A percentile compares a stretch with the other conserved stretches of the same genome.
Conservation (phyloP, 331 rosid species). For the Rhamnella rubrinervis region DNA sequence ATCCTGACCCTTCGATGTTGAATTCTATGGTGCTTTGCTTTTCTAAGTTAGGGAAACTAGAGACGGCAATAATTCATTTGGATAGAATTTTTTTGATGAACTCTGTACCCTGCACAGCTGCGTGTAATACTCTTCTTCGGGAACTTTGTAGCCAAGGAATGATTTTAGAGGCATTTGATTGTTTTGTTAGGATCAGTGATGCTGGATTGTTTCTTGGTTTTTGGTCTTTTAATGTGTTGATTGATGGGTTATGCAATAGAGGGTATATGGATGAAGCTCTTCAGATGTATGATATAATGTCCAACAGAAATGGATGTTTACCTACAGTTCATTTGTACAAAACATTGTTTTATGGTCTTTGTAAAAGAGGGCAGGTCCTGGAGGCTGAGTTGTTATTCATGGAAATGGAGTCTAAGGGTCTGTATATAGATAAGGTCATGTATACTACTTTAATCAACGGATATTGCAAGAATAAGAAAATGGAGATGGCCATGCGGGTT, state of each 20-base stretch:
- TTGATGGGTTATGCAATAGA: slow-evolving; percentile 37
- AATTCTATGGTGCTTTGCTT: slow-evolving; percentile 41
- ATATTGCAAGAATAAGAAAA: slow-evolving; percentile 38
- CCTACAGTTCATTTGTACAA: slow-evolving; percentile 41
- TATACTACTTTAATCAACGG: slow-evolving; percentile 39
- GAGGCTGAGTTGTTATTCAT: slow-evolving; percentile 36
- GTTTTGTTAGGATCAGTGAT: slow-evolving; percentile 23
- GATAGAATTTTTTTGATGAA: slow-evolving; percentile 23
- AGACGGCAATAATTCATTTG: slow-evolving; percentile 33
- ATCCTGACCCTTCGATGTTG: slow-evolving; percentile 24
- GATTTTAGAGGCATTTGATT: slow-evolving; percentile 36
- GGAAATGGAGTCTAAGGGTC: slow-evolving; percentile 41
- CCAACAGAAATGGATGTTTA: background rate
- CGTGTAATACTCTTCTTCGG: slow-evolving; percentile 27
- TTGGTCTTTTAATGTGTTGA: slow-evolving; percentile 32
- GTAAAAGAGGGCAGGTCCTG: slow-evolving; percentile 31
- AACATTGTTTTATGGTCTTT: slow-evolving; percentile 45
- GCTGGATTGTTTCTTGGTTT: slow-evolving; percentile 25
- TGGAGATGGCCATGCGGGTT: slow-evolving; percentile 50
- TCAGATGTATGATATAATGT: slow-evolving; percentile 40
- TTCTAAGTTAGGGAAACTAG: slow-evolving; percentile 39
- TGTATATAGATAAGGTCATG: slow-evolving; percentile 39
- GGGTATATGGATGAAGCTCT: slow-evolving; percentile 43
- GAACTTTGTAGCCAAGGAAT: slow-evolving; percentile 29
- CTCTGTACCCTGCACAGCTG: slow-evolving; percentile 26